Percentiles rank a stretch among this genome's conserved stretches.
These are phyloP conservation scores for Erodium moschatum DNA, from an alignment of 441 rosid species.

Conservation along the genomic window DNA sequence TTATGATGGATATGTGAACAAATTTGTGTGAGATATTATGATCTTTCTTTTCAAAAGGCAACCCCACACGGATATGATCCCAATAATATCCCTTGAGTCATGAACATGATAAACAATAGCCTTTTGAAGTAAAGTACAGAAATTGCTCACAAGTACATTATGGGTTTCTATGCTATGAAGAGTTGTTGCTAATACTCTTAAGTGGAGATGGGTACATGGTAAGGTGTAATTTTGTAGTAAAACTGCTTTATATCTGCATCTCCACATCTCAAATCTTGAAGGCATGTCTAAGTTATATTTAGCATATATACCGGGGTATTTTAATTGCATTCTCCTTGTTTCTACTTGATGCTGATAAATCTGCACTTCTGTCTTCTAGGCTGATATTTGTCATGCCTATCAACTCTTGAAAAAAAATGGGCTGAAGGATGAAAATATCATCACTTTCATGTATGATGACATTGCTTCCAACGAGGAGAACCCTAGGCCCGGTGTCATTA, in stretches of 20 bases:
- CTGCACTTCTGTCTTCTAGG: conserved; percentile 34
- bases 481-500: conserved; percentile 75
- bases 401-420: conserved; percentile 85
- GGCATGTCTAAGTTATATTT: background rate
- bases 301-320: background rate
- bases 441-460: conserved; percentile 93
- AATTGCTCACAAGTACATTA: background rate
- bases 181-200: background rate
- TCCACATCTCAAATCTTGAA: background rate
- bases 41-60: background rate
- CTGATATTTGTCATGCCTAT: conserved; percentile 93
- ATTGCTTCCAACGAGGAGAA: conserved; percentile 64
- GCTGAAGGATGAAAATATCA: conserved; percentile 77
- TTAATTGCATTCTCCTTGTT: background rate
- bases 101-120: background rate
- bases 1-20: no score
- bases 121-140: background rate
- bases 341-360: background rate
- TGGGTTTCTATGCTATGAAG: conserved; percentile 3
- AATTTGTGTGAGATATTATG: background rate
- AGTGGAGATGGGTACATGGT: background rate
- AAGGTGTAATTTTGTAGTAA: background rate
- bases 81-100: background rate
- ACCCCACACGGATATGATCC: background rate
- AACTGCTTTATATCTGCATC: background rate